These are phyloP conservation scores for Neonectria magnoliae DNA, from an alignment of 2,329 filamentous ascomycete genomes.

Conservation along the genomic window DNA sequence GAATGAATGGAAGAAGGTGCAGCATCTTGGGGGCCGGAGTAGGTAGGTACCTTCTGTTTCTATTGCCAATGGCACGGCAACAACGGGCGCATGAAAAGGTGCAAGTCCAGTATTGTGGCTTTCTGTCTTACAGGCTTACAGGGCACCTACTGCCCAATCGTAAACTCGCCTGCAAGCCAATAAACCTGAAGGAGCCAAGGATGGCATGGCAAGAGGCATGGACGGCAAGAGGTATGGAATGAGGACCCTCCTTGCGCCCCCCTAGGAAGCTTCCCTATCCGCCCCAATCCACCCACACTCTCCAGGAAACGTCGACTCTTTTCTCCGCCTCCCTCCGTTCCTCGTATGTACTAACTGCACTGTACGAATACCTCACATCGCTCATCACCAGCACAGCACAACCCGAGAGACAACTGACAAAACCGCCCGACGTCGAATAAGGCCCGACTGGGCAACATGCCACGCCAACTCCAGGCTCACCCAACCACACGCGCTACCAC, in stretches of 20 bases:
- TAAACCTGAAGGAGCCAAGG: too few relatives aligned
- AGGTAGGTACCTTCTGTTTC: not conserved
- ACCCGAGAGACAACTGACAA: not conserved
- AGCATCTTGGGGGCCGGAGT: not conserved
- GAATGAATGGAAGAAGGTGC: too few relatives aligned
- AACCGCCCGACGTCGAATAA: constrained; percentile 9
- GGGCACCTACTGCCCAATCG: not conserved
- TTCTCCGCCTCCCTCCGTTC: not conserved
- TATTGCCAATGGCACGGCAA: not conserved
- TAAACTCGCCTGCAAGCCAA: not conserved
- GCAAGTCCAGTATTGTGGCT: not conserved
- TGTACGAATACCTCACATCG: not conserved
- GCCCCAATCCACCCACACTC: not conserved
- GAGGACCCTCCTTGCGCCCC: not conserved
- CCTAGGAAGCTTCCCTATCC: not conserved
- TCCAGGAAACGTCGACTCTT: not conserved
- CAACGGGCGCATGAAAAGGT: not conserved
- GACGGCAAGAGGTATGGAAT: not conserved
- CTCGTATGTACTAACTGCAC: too few relatives aligned
- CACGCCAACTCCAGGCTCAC: constrained; percentile 13
- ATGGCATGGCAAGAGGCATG: not conserved
- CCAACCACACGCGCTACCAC: constrained; percentile 33
- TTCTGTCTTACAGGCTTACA: not conserved
- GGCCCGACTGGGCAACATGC: constrained; percentile 23
- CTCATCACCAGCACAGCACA: not conserved